A percentile compares a stretch with the other conserved stretches of the same genome.
These are phyloP conservation scores for Saitozyma podzolica DNA, from an alignment of 768 basidiomycete species.

Conservation along the genomic window DNA sequence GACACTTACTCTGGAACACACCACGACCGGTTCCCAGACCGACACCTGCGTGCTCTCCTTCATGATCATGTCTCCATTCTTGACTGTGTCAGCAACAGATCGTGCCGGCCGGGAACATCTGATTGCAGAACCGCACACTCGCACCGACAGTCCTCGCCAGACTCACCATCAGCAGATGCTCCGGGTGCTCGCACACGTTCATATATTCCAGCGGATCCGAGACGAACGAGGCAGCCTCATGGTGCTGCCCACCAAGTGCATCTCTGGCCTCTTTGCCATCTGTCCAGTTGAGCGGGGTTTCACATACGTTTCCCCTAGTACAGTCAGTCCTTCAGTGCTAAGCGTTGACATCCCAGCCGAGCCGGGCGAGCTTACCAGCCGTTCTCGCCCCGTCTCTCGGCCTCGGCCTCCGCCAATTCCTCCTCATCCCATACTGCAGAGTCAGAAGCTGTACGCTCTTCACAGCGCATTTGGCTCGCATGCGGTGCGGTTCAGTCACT, in stretches of 20 bases:
- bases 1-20: constrained; percentile 5
- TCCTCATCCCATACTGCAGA: constrained; percentile 13
- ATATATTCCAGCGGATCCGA: constrained; percentile 12
- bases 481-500: neutral
- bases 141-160: no score
- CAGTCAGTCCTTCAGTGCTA: no score
- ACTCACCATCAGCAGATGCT: constrained; percentile 5
- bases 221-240: no score
- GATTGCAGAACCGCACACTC: no score
- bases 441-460: neutral
- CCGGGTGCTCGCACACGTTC: constrained; percentile 16
- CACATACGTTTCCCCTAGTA: no score
- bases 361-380: no score
- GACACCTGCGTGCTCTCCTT: constrained; percentile 10
- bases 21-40: constrained; percentile 7
- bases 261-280: no score
- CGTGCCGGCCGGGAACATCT: neutral
- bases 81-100: no score
- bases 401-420: constrained; percentile 1
- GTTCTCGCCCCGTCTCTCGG: neutral
- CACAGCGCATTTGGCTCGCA: no score
- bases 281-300: no score
- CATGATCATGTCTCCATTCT: constrained; percentile 26
- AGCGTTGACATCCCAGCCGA: no score
- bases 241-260: no score